Evolutionary conservation across 257 asterid species (phyloP).

Genomic region (Salvia rosmarinus): DNA sequence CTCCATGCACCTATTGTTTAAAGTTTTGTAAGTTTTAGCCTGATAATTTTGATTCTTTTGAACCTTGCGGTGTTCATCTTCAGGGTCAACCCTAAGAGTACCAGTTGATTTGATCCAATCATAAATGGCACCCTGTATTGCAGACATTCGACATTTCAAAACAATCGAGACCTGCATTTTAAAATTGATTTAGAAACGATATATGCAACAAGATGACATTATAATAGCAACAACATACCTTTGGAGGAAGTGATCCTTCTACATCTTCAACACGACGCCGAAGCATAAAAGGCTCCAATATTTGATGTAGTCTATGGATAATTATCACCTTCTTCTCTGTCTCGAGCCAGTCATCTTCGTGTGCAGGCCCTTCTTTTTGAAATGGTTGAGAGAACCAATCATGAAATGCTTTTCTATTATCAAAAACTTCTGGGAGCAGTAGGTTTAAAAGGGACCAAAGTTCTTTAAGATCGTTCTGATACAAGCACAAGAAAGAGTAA

Average conservation of each 20-base stretch:
- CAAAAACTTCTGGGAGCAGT: constrained; percentile 96
- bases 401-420: constrained; percentile 94
- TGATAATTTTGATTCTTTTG: constrained; percentile 79
- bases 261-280: constrained; percentile 99
- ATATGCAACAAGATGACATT: constrained; percentile 15
- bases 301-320: constrained; percentile 98
- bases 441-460: constrained; percentile 98
- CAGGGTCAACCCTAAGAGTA: constrained; percentile 94
- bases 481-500: constrained; percentile 27
- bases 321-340: constrained; percentile 97
- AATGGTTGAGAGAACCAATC: constrained; percentile 99
- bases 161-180: constrained; percentile 86
- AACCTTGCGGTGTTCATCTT: constrained; percentile 82
- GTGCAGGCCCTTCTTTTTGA: constrained; percentile 83
- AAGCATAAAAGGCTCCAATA: constrained; percentile 99
- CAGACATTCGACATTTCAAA: constrained; percentile 94
- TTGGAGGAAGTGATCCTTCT: constrained; percentile 99
- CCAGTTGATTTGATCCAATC: constrained; percentile 99
- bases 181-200: constrained; percentile 42
- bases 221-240: constrained; percentile 56
- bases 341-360: constrained; percentile 99
- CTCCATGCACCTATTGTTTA: constrained; percentile 97
- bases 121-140: constrained; percentile 87
- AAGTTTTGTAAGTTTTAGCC: constrained; percentile 70
- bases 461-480: constrained; percentile 97